phyloP scores from a whole-genome alignment of 257 asterid genomes.

The Haberlea rhodopensis region DNA sequence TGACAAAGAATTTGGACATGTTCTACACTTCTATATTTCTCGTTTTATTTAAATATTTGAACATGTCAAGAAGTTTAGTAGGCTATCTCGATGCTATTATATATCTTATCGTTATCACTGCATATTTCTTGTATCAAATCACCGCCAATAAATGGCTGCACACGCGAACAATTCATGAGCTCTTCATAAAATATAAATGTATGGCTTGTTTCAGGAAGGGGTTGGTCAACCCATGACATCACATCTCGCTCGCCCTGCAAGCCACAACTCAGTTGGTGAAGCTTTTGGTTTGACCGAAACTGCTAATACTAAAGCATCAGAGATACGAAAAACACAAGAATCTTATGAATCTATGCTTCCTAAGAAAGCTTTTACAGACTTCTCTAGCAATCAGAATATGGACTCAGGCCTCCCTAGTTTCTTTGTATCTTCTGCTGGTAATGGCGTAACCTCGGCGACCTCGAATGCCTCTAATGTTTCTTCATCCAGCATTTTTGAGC shows the following conservation, averaged over 20 bases:
- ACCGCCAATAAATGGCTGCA: not conserved
- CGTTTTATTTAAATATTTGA: no score
- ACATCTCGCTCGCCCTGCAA: conserved; percentile 50
- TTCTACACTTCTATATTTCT: not conserved
- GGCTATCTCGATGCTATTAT: no score
- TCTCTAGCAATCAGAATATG: conserved; percentile 30
- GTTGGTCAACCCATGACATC: conserved; percentile 40
- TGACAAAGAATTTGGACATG: not conserved
- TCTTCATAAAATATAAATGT: not conserved
- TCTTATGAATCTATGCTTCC: conserved; percentile 31
- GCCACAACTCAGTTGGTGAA: conserved; percentile 47
- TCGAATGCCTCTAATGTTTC: conserved; percentile 32
- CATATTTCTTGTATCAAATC: not conserved
- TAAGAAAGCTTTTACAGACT: conserved; percentile 23
- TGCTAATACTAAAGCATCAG: conserved; percentile 29
- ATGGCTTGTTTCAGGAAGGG: conserved; percentile 54
- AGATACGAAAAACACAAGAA: conserved; percentile 33
- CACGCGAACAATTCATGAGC: not conserved
- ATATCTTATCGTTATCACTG: not conserved
- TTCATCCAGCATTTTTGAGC: conserved; percentile 46
- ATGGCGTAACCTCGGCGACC: conserved; percentile 26
- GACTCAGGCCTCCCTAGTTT: conserved; percentile 29
- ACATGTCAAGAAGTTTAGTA: not conserved
- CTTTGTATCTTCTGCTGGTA: conserved; percentile 27
- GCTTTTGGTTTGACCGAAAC: conserved; percentile 25